These are phyloP conservation scores for Lagerstroemia speciosa DNA, from an alignment of 345 rosid species.

Conservation along the genomic window DNA sequence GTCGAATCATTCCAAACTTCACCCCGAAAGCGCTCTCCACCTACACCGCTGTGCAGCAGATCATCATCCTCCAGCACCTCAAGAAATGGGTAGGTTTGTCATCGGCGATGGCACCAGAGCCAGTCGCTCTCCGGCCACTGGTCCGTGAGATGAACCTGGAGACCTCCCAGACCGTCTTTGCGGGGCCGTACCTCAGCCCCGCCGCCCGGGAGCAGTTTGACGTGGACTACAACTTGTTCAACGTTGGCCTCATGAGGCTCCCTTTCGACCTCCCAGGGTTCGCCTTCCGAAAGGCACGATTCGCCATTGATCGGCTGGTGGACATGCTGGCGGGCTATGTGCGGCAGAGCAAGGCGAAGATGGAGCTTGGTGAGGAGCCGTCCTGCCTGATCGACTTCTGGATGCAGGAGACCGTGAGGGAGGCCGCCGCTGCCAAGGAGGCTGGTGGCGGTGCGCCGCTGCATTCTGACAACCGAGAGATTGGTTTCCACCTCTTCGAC, in stretches of 20 bases:
- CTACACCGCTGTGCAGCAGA: conserved; percentile 59
- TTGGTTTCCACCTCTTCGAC: conserved; percentile 66
- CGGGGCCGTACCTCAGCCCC: conserved; percentile 46
- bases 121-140: conserved; percentile 33
- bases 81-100: conserved; percentile 34
- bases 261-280: conserved; percentile 68
- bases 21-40: conserved; percentile 63
- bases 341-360: conserved; percentile 37
- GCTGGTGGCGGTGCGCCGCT: conserved; percentile 29
- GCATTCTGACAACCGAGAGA: conserved; percentile 38
- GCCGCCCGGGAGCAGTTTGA: conserved; percentile 33
- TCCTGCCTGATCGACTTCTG: conserved; percentile 67
- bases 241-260: conserved; percentile 56
- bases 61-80: conserved; percentile 51
- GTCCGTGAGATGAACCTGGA: conserved; percentile 77
- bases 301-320: conserved; percentile 52
- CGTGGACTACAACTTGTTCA: conserved; percentile 64
- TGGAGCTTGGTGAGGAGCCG: conserved; percentile 48
- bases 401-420: conserved; percentile 57
- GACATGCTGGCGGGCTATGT: conserved; percentile 36
- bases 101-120: conserved; percentile 1
- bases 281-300: conserved; percentile 55
- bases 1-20: conserved; percentile 77
- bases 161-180: conserved; percentile 82
- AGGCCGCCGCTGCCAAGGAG: conserved; percentile 21